Evolutionary conservation across 345 rosid species (phyloP), one percentile per base, ranked within the genome.

Genomic region (Atalantia buxifolia): DNA sequence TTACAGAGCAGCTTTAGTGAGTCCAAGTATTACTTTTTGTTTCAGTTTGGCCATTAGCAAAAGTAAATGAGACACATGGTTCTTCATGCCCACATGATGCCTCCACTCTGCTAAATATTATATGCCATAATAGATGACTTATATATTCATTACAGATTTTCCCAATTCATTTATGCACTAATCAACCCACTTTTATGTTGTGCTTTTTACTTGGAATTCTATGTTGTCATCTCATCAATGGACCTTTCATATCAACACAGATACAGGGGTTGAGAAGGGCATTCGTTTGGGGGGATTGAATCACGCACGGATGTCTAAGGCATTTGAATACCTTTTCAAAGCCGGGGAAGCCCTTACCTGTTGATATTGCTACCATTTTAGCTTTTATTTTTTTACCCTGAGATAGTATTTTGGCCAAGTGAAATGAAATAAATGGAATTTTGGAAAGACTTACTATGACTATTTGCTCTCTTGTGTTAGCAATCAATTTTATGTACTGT

Each of bases 261-360:
- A 90, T 84, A 85, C 85, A 87, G 92, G 95, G 40, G 86, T 91
- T 30, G 95, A 93, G 89, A 91, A 84, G 81, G 89, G 91, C 50
- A 69, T 91, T 73, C 86, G 72, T 59, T 85, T 93, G 88, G 88
- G 89, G 78, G 92, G 97, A 66, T 78, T 86, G 81, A 81, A 62
- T 22, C 91, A 91, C 75, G 28, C 80, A 27, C 88, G 89, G 84
- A 93, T 93, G 72, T 82, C 79, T 0, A 93, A 89, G 85, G 89
- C 92, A 35, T 92, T 70, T 21, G 25, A 70, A 70, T 60, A 70
- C 60, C 92, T 91, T 66, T 92, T 76, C 63, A 45, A 48, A 70
- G 74, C 60, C 0, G 61, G 27, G 74, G 74, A 70, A 48, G n/a
- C 74, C 53, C 84, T 77, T 6, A 87, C 89, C 83, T 85, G 79